Conservation (phyloP, 805 yeast genomes). For the Starmerella vitae region DNA sequence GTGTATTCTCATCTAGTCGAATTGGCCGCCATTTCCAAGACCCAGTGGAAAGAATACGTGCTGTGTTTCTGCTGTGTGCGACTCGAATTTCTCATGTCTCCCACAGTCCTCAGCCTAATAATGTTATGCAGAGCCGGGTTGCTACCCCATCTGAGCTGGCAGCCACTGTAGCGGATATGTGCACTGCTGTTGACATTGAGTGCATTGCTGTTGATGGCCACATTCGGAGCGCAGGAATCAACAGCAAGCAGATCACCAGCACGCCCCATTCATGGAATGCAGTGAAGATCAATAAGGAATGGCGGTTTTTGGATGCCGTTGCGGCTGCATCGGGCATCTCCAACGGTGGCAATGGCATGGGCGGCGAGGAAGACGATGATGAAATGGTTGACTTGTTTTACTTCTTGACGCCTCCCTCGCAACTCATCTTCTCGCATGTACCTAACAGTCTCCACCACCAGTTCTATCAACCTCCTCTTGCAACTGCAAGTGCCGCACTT, state of each 20-base stretch:
- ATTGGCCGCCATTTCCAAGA: slow-evolving; percentile 41
- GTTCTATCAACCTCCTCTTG: slow-evolving; percentile 69
- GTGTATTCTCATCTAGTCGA: slow-evolving; percentile 41
- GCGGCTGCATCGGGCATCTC: slow-evolving; percentile 38
- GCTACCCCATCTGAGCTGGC: slow-evolving; percentile 64
- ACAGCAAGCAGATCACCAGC: slow-evolving; percentile 21
- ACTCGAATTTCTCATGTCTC: slow-evolving; percentile 41
- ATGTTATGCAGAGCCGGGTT: slow-evolving; percentile 33
- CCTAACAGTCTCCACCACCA: slow-evolving; percentile 71
- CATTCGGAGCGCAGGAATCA: slow-evolving; percentile 62
- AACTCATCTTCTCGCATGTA: slow-evolving; percentile 69
- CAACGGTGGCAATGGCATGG: slow-evolving; percentile 24
- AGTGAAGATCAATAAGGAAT: slow-evolving; percentile 57
- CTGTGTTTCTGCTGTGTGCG: slow-evolving; percentile 47
- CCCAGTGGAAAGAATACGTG: slow-evolving; percentile 49
- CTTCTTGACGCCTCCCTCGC: slow-evolving; percentile 64
- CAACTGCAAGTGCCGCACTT: slow-evolving; percentile 60
- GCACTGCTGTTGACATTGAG: slow-evolving; percentile 54
- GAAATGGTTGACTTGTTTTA: slow-evolving; percentile 41
- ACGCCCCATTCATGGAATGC: slow-evolving; percentile 75
- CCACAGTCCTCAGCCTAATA: slow-evolving; percentile 20
- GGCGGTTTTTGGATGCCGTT: slow-evolving; percentile 65
- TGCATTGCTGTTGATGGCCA: slow-evolving; percentile 73
- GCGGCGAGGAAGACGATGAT: slow-evolving; percentile 24
- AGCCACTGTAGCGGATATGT: slow-evolving; percentile 58